Conservation (phyloP, 305 asterid species). For the Fraxinus paxiana region DNA sequence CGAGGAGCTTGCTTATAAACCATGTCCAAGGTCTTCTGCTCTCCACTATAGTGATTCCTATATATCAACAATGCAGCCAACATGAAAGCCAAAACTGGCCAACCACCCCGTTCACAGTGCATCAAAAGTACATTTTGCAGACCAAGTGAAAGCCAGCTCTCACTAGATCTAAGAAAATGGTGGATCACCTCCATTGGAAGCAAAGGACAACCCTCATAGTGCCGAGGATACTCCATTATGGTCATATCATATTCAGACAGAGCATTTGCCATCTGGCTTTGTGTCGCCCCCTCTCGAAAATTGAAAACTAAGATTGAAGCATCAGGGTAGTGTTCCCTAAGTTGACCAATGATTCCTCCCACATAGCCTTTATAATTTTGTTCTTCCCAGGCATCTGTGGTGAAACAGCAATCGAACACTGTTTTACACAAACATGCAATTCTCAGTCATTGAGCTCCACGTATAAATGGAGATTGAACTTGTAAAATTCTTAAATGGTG, state of each 20-base stretch:
- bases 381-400: constrained; percentile 66
- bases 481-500: neutral
- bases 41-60: constrained; percentile 78
- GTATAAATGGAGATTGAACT: neutral
- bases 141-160: constrained; percentile 96
- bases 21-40: constrained; percentile 86
- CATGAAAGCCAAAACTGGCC: constrained; percentile 97
- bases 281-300: constrained; percentile 63
- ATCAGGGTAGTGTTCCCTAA: constrained; percentile 69
- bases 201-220: constrained; percentile 84
- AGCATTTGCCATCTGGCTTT: constrained; percentile 64
- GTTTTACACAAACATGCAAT: constrained; percentile 21
- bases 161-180: constrained; percentile 84
- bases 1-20: constrained; percentile 91
- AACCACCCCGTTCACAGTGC: constrained; percentile 94
- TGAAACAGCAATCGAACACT: constrained; percentile 94
- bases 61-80: constrained; percentile 81
- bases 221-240: constrained; percentile 91
- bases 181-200: constrained; percentile 93
- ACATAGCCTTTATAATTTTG: constrained; percentile 64
- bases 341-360: constrained; percentile 64
- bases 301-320: constrained; percentile 78
- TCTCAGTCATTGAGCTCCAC: constrained; percentile 23
- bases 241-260: constrained; percentile 77
- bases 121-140: constrained; percentile 77